Conservation (phyloP, 2,329 filamentous ascomycete species). For the Ramularia endophylla region DNA sequence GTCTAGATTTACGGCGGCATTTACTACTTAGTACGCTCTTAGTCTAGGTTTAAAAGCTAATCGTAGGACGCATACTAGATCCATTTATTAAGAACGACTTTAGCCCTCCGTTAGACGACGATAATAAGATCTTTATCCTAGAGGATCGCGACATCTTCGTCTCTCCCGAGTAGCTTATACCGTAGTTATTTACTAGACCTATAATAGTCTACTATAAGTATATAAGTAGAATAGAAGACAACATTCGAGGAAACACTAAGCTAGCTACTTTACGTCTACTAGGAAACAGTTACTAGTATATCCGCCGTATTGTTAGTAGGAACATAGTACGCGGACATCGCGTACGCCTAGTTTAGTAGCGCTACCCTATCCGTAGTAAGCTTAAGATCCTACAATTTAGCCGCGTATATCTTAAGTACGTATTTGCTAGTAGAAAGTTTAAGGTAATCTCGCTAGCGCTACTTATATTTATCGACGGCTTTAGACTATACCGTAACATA, state of each 20-base stretch:
- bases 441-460: background rate
- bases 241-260: no score
- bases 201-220: background rate
- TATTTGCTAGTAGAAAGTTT: background rate
- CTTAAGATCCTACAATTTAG: conserved; percentile 3
- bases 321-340: background rate
- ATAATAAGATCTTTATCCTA: background rate
- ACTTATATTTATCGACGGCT: conserved; percentile 1
- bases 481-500: conserved; percentile 1
- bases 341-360: background rate
- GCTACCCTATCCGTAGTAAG: background rate
- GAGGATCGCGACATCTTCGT: background rate
- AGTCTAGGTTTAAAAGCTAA: background rate
- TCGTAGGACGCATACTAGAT: background rate
- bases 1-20: background rate
- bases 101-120: background rate
- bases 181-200: background rate
- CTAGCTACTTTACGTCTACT: no score
- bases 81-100: background rate
- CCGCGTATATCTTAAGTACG: background rate
- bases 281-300: no score
- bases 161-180: background rate
- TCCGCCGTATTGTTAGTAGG: background rate
- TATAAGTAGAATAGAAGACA: background rate
- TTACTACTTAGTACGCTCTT: background rate